Evolutionary conservation across 257 asterid species (phyloP).

Genomic region (Capsicum rhomboideum): DNA sequence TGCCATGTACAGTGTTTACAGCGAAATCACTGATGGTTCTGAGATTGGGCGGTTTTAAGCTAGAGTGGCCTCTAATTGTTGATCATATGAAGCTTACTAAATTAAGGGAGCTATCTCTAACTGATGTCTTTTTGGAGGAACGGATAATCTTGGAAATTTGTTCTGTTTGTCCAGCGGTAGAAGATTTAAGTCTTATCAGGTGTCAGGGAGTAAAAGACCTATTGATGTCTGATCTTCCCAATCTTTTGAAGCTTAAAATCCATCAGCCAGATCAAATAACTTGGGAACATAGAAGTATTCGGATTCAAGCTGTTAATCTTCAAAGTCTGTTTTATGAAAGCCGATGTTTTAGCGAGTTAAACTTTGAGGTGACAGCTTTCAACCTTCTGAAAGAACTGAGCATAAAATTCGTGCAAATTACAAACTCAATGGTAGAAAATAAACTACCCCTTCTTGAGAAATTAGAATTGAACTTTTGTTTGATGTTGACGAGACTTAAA

Average conservation of each 20-base stretch:
- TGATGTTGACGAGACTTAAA: not conserved
- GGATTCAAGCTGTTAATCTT: not conserved
- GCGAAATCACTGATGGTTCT: not conserved
- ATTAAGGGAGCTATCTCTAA: not conserved
- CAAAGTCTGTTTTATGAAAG: not conserved
- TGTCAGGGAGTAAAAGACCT: too few relatives aligned
- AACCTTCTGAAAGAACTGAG: not conserved
- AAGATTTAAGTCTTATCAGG: not conserved
- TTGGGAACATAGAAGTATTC: too few relatives aligned
- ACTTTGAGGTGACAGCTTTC: not conserved
- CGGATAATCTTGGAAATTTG: not conserved
- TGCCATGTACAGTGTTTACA: not conserved
- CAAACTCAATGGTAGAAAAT: not conserved
- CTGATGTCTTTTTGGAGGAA: not conserved
- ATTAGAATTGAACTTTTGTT: not conserved
- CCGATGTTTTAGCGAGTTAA: not conserved
- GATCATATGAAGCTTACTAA: not conserved
- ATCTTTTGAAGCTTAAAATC: not conserved
- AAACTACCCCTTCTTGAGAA: not conserved
- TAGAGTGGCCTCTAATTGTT: not conserved
- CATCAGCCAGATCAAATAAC: not conserved
- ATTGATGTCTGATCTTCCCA: too few relatives aligned
- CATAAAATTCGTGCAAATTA: not conserved
- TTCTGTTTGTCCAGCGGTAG: not conserved
- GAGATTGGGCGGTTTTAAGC: too few relatives aligned